A percentile compares a stretch with the other conserved stretches of the same genome.
Conservation (phyloP, 164 flowering plant species). For the Aristolochia californica region DNA sequence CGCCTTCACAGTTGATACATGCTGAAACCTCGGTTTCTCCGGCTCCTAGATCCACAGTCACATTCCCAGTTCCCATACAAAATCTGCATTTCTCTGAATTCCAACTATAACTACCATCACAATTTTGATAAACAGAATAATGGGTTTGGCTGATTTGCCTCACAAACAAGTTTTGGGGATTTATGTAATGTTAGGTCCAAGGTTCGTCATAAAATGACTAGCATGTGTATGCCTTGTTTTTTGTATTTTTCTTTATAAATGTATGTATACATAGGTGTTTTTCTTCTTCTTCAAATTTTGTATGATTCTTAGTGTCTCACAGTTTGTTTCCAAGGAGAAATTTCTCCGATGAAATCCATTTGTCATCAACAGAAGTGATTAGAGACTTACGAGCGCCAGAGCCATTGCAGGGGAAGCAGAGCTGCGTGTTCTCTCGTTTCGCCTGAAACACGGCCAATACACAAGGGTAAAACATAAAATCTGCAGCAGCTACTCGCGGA, state of each 20-base stretch:
- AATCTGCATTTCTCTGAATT: slow-evolving; percentile 79
- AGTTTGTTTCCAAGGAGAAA: neutral
- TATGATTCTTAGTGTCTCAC: too few relatives aligned
- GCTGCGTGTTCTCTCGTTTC: slow-evolving; percentile 84
- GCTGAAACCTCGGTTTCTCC: slow-evolving; percentile 71
- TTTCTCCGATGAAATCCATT: neutral
- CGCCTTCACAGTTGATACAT: slow-evolving; percentile 91
- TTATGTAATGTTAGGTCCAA: too few relatives aligned
- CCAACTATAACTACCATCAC: too few relatives aligned
- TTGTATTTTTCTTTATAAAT: too few relatives aligned
- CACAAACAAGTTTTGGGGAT: too few relatives aligned
- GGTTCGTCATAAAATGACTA: too few relatives aligned
- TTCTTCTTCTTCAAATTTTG: too few relatives aligned
- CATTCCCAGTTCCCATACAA: slow-evolving; percentile 68
- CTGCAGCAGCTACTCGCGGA: neutral
- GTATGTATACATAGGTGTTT: too few relatives aligned
- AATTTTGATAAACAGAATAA: too few relatives aligned
- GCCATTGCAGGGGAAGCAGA: slow-evolving; percentile 91
- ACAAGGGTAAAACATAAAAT: too few relatives aligned
- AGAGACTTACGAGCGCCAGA: slow-evolving; percentile 59
- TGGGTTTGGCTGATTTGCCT: too few relatives aligned
- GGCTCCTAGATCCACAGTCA: slow-evolving; percentile 76
- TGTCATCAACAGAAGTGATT: neutral
- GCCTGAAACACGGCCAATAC: slow-evolving; percentile 37
- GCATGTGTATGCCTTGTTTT: too few relatives aligned